Percentiles rank a stretch among this genome's conserved stretches.
Evolutionary conservation across 176 grass and related monocot genomes (phyloP).

Genomic region (Avena sativa): DNA sequence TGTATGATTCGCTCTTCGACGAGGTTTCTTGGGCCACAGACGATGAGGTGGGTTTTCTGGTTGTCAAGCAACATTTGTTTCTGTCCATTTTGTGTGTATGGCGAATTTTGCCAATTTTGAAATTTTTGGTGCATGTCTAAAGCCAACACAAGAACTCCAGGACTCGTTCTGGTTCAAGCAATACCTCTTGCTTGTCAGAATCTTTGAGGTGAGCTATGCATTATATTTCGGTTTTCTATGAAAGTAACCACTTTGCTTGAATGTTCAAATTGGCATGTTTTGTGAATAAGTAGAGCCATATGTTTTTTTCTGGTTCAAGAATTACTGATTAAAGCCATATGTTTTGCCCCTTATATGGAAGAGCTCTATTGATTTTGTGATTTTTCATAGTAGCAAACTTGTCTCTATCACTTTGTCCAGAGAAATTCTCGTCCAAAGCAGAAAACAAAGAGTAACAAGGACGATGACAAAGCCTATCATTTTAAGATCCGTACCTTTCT

Average conservation of each 20-base stretch:
- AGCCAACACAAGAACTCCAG: slow-evolving; percentile 79
- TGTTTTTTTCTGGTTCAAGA: background rate
- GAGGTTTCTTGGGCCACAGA: slow-evolving; percentile 93
- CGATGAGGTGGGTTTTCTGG: slow-evolving; percentile 65
- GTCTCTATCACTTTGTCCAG: too few relatives aligned
- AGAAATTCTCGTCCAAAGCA: too few relatives aligned
- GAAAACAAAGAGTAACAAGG: too few relatives aligned
- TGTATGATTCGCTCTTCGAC: slow-evolving; percentile 80
- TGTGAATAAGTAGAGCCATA: slow-evolving; percentile 10
- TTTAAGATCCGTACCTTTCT: too few relatives aligned
- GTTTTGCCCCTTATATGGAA: too few relatives aligned
- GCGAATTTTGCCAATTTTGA: background rate
- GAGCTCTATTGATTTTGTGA: too few relatives aligned
- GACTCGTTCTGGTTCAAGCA: slow-evolving; percentile 83
- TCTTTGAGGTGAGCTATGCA: slow-evolving; percentile 63
- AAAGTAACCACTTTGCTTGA: background rate
- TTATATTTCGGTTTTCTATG: background rate
- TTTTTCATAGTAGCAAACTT: too few relatives aligned
- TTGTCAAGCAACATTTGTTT: too few relatives aligned
- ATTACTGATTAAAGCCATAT: too few relatives aligned
- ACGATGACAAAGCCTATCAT: too few relatives aligned
- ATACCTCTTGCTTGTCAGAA: slow-evolving; percentile 67
- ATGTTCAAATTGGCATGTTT: background rate
- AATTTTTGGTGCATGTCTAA: slow-evolving; percentile 19
- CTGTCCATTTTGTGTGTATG: background rate